Evolutionary conservation across 495 filamentous ascomycete genomes (phyloP).

Genomic region (Penicillium antarcticum): DNA sequence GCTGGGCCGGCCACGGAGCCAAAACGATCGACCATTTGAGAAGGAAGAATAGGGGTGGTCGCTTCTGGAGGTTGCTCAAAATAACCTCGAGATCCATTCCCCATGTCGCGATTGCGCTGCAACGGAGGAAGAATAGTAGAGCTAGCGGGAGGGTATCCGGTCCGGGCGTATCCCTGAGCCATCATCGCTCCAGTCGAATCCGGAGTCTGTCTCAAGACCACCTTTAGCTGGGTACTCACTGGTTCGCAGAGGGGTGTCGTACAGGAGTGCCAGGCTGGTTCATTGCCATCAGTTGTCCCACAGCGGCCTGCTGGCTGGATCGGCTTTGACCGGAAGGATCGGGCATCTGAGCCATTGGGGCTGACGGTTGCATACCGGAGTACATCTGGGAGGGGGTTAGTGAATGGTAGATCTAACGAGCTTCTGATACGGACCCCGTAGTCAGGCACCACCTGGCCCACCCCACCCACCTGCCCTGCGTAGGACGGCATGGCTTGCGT

Average conservation of each 20-base stretch:
- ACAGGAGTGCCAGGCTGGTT: conserved; percentile 44
- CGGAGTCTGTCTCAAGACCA: conserved; percentile 28
- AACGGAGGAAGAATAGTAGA: conserved; percentile 40
- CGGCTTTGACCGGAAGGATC: conserved; percentile 37
- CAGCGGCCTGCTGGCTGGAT: conserved; percentile 37
- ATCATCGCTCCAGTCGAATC: conserved; percentile 43
- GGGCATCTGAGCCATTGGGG: conserved; percentile 35
- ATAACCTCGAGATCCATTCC: conserved; percentile 33
- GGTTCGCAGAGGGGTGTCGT: conserved; percentile 33
- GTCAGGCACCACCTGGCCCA: conserved; percentile 31
- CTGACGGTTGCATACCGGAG: conserved; percentile 31
- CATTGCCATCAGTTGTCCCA: conserved; percentile 41
- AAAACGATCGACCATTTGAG: conserved; percentile 39
- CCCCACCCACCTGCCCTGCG: conserved; percentile 21
- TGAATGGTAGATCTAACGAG: neutral
- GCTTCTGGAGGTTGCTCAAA: conserved; percentile 35
- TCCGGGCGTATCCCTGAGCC: conserved; percentile 36
- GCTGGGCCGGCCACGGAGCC: conserved; percentile 24
- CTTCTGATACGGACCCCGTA: conserved; percentile 35
- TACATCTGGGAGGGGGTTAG: conserved; percentile 26
- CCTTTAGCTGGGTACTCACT: conserved; percentile 30
- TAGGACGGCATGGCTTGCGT: conserved; percentile 37
- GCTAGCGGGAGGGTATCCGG: conserved; percentile 27
- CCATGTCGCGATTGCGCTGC: conserved; percentile 35
- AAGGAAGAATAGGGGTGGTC: conserved; percentile 40